Percentiles rank a stretch among this genome's conserved stretches.
Evolutionary conservation across 1,139 yeast genomes (phyloP).

Genomic region (Lodderomyces beijingensis): DNA sequence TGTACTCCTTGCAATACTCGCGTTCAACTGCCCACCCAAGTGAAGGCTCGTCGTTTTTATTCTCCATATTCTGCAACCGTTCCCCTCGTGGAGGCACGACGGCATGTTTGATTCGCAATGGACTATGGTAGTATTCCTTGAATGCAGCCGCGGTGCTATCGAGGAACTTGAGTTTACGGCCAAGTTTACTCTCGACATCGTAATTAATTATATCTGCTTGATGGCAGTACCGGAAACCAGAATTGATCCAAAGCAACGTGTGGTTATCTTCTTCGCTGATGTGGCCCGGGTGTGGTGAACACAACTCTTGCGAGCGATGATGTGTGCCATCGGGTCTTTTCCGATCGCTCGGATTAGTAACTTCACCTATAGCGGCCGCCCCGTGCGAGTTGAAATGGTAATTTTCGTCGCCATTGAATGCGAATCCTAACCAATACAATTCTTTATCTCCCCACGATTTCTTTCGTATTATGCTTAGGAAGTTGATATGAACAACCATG

Average conservation of each 20-base stretch:
- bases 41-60: slow-evolving; percentile 26
- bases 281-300: slow-evolving; percentile 47
- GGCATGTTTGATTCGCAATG: slow-evolving; percentile 23
- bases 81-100: slow-evolving; percentile 26
- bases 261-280: slow-evolving; percentile 27
- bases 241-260: slow-evolving; percentile 30
- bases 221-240: slow-evolving; percentile 32
- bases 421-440: slow-evolving; percentile 33
- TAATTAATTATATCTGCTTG: slow-evolving; percentile 21
- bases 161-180: slow-evolving; percentile 16
- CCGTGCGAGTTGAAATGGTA: slow-evolving; percentile 23
- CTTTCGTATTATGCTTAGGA: slow-evolving; percentile 20
- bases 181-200: slow-evolving; percentile 21
- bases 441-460: slow-evolving; percentile 35
- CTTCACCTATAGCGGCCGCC: slow-evolving; percentile 30
- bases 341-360: slow-evolving; percentile 22
- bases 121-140: slow-evolving; percentile 20
- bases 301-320: slow-evolving; percentile 27
- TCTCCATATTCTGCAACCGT: slow-evolving; percentile 15
- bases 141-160: slow-evolving; percentile 17
- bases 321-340: slow-evolving; percentile 17
- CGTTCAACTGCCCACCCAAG: slow-evolving; percentile 30
- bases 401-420: slow-evolving; percentile 29
- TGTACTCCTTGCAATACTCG: slow-evolving; percentile 35
- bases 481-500: slow-evolving; percentile 27